Base-by-base conservation (phyloP, 495 filamentous ascomycete genomes). In the Penicillium taxi region DNA sequence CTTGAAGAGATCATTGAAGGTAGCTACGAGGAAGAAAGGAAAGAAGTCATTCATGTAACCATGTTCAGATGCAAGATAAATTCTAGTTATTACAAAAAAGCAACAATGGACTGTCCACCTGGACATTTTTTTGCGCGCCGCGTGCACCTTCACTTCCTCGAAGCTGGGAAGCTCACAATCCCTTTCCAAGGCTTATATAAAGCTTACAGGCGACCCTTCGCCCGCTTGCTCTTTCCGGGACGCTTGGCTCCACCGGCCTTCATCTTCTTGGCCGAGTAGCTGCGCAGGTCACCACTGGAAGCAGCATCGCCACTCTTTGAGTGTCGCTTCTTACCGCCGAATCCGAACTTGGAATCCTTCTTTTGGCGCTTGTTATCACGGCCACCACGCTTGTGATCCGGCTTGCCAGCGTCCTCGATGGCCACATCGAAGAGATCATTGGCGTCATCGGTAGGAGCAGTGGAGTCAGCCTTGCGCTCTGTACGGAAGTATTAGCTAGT, bases 381-480 rank as follows among this genome's bases (percentile, higher is more conserved):
- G 21, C 59, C 63, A 42, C 64, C 59, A 22, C 58, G 61, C 8
- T 45, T 46, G 37, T 55, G 59, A 28, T 44, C 50, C 30, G 54
- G 55, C 47, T 65, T 62, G 29, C 75, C 67, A 37, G 82, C 80
- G 29, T 89, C 79, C 44, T 98, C 91, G 34, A 98, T 80, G 36
- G 81, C 86, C 9, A 98, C 80, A 59, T 96, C 89, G 67, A 98
- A 98, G 48, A 96, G 75, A 56, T 96, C 86, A 26, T 80, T 80
- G 31, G 62, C 41, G 51, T 95, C 88, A 40, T 79, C 77, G 7
- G 79, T 78, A 42, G 72, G 66, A 30, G 67, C 70, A 25, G 67
- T 66, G 48, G 80, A 75, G 39, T 79, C 78, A 48, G 81, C 78
- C 72, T 84, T 81, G 38, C 91, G 85, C 66, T 96, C 90, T 96